These are phyloP conservation scores for Cladosporium sp. DNA, from an alignment of 2,329 filamentous ascomycete genomes.

Conservation along the genomic window DNA sequence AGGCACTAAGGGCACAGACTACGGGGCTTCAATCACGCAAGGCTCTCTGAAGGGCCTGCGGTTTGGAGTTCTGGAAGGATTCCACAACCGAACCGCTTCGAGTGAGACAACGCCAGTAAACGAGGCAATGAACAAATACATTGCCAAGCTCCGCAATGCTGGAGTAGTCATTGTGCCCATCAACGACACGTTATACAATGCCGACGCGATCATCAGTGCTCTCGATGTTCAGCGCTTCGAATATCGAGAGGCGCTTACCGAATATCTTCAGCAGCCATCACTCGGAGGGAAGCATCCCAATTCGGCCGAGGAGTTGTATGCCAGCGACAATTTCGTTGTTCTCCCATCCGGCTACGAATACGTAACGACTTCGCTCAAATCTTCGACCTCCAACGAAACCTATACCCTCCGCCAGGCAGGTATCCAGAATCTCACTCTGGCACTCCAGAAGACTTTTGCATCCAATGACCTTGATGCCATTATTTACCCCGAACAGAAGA, in stretches of 20 bases:
- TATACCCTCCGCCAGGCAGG: slow-evolving; percentile 46
- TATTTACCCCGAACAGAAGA: slow-evolving; percentile 61
- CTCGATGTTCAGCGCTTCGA: slow-evolving; percentile 60
- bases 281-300: slow-evolving; percentile 41
- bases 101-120: slow-evolving; percentile 56
- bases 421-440: slow-evolving; percentile 50
- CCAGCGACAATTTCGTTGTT: slow-evolving; percentile 51
- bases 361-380: slow-evolving; percentile 47
- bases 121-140: slow-evolving; percentile 44
- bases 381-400: slow-evolving; percentile 44
- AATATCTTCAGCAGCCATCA: slow-evolving; percentile 48
- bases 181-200: slow-evolving; percentile 47
- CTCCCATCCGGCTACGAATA: slow-evolving; percentile 55
- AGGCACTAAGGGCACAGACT: slow-evolving; percentile 41
- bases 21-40: slow-evolving; percentile 37
- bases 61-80: slow-evolving; percentile 51
- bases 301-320: slow-evolving; percentile 49
- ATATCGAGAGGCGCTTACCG: slow-evolving; percentile 51
- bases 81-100: slow-evolving; percentile 51
- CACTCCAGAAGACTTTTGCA: slow-evolving; percentile 49
- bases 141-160: slow-evolving; percentile 41
- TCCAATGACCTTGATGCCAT: slow-evolving; percentile 50
- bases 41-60: slow-evolving; percentile 37
- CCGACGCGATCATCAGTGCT: slow-evolving; percentile 40
- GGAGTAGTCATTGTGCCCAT: slow-evolving; percentile 51